Evolutionary conservation across 768 basidiomycete species (phyloP).

Genomic region (Calocybe indica): DNA sequence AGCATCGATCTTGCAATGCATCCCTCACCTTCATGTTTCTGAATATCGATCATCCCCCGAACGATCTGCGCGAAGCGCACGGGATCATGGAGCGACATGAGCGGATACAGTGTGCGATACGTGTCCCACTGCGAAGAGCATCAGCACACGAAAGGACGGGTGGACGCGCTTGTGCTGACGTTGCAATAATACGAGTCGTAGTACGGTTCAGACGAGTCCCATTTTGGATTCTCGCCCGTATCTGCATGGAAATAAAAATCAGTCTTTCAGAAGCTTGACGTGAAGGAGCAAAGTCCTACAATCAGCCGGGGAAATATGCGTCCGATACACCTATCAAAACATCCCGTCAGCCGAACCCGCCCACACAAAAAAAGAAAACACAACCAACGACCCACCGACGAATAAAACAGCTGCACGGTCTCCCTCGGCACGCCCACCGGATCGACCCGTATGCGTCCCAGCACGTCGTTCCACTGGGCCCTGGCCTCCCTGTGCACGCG

Average conservation of each 20-base stretch:
- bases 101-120: constrained; percentile 53
- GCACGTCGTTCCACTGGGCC: constrained; percentile 51
- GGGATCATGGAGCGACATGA: constrained; percentile 62
- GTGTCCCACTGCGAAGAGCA: constrained; percentile 50
- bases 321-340: constrained; percentile 42
- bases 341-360: background rate
- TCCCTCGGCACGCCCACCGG: constrained; percentile 40
- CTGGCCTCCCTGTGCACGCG: constrained; percentile 35
- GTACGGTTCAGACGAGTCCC: constrained; percentile 61
- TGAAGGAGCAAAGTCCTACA: constrained; percentile 31
- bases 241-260: constrained; percentile 25
- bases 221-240: constrained; percentile 58
- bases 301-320: constrained; percentile 59
- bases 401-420: constrained; percentile 51
- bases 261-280: background rate
- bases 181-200: constrained; percentile 68
- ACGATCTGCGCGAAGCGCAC: constrained; percentile 53
- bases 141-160: background rate
- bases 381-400: constrained; percentile 7
- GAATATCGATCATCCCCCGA: constrained; percentile 61
- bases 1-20: background rate
- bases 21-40: constrained; percentile 50
- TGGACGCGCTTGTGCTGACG: constrained; percentile 24
- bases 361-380: background rate
- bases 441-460: constrained; percentile 50